Evolutionary conservation across 2,329 filamentous ascomycete species (phyloP).

Genomic region (Rutstroemia sp.): DNA sequence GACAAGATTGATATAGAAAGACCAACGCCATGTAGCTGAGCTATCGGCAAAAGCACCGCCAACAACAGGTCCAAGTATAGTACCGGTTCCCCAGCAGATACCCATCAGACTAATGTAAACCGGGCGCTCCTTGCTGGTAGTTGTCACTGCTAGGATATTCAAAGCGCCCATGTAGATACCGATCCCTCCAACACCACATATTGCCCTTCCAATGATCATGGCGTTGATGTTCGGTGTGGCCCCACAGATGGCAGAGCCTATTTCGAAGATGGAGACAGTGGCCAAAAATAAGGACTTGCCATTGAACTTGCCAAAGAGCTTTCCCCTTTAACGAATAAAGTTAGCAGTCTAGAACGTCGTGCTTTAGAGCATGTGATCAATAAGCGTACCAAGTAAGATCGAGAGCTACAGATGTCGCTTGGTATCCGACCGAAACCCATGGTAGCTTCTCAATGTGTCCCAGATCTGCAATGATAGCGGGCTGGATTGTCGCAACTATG

Average conservation of each 20-base stretch:
- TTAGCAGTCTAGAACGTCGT: background rate
- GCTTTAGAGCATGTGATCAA: conserved; percentile 4
- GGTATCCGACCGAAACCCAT: conserved; percentile 32
- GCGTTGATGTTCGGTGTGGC: conserved; percentile 28
- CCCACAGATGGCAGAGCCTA: conserved; percentile 26
- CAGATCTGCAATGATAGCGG: conserved; percentile 32
- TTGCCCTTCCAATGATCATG: conserved; percentile 38
- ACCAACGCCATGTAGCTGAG: conserved; percentile 27
- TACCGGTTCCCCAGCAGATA: conserved; percentile 11
- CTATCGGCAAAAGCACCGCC: conserved; percentile 26
- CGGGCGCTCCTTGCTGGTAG: conserved; percentile 7
- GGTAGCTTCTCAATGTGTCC: conserved; percentile 30
- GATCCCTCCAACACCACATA: conserved; percentile 34
- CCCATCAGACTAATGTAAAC: conserved; percentile 8
- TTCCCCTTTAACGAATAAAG: background rate
- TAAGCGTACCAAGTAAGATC: conserved; percentile 31
- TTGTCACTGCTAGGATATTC: conserved; percentile 8
- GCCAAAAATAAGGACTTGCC: conserved; percentile 18
- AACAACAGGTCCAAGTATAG: conserved; percentile 14
- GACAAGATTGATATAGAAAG: conserved; percentile 27
- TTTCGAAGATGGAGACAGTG: conserved; percentile 15
- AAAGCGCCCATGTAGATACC: conserved; percentile 35
- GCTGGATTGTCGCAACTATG: conserved; percentile 34
- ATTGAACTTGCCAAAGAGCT: conserved; percentile 18
- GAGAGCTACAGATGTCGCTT: background rate